Evolutionary conservation across 1,284 basidiomycete genomes (phyloP).

Genomic region (Ceratobasidium sp.): DNA sequence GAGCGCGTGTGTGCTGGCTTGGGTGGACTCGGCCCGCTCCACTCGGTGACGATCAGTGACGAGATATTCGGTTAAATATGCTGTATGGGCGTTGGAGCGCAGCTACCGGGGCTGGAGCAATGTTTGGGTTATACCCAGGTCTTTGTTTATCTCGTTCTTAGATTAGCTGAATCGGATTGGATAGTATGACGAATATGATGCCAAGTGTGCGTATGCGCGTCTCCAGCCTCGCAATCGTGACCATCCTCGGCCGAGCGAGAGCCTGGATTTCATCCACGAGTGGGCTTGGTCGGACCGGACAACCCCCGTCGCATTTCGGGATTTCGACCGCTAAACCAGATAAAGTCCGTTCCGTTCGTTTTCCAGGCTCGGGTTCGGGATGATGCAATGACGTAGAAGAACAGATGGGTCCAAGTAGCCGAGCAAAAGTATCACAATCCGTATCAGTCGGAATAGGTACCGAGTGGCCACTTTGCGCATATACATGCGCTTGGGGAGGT

Average conservation of each 20-base stretch:
- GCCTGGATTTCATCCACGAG: too few relatives aligned
- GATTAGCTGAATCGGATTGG: not conserved
- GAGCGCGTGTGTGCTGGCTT: too few relatives aligned
- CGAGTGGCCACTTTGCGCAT: not conserved
- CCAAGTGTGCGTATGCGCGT: not conserved
- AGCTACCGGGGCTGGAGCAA: not conserved
- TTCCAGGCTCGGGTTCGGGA: not conserved
- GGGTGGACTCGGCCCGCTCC: too few relatives aligned
- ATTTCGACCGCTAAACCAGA: too few relatives aligned
- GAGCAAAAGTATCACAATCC: not conserved
- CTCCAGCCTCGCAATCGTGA: too few relatives aligned
- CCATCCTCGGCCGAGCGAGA: too few relatives aligned
- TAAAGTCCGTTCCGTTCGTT: too few relatives aligned
- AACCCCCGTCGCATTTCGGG: too few relatives aligned
- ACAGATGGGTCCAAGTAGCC: not conserved
- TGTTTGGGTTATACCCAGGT: not conserved
- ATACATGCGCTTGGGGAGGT: not conserved
- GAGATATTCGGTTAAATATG: too few relatives aligned
- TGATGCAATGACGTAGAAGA: not conserved
- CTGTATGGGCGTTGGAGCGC: not conserved
- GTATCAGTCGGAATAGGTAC: not conserved
- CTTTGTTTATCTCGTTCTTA: not conserved
- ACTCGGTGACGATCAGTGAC: too few relatives aligned
- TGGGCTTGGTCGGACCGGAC: too few relatives aligned
- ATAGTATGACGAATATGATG: not conserved